These are phyloP conservation scores for Lagenidium giganteum DNA, from an alignment of 352 stramenopile species.

Conservation along the genomic window DNA sequence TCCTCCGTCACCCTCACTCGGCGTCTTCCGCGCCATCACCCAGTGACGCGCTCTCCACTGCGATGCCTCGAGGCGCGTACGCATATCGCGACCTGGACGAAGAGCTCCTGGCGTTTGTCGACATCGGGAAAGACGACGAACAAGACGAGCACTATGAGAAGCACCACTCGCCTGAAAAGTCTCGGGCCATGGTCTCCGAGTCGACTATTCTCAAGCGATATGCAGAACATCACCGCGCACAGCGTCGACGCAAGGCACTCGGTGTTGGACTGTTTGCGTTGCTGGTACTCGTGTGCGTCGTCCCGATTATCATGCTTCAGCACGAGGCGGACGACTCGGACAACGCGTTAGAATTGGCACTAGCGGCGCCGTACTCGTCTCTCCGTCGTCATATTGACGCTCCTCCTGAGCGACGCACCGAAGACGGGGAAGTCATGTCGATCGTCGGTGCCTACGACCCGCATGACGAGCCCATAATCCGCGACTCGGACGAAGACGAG, in stretches of 20 bases:
- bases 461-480: too few relatives aligned
- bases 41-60: too few relatives aligned
- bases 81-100: slow-evolving; percentile 22
- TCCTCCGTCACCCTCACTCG: too few relatives aligned
- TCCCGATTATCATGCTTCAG: slow-evolving; percentile 12
- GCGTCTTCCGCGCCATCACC: too few relatives aligned
- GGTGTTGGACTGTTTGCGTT: slow-evolving; percentile 11
- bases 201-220: slow-evolving; percentile 19
- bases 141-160: slow-evolving; percentile 8
- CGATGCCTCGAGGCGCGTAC: slow-evolving; percentile 14
- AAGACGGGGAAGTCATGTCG: neutral
- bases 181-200: slow-evolving; percentile 4
- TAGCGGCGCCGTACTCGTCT: slow-evolving; percentile 13
- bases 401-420: neutral
- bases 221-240: slow-evolving; percentile 12
- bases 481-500: too few relatives aligned
- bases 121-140: slow-evolving; percentile 4
- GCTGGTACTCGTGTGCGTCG: slow-evolving; percentile 7
- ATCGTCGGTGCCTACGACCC: too few relatives aligned
- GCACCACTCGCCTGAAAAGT: slow-evolving; percentile 10
- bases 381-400: slow-evolving; percentile 4
- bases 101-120: slow-evolving; percentile 12
- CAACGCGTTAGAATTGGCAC: slow-evolving; percentile 5
- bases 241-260: slow-evolving; percentile 15
- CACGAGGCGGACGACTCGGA: neutral